These are phyloP conservation scores for Fraxinus baroniana DNA, from an alignment of 305 asterid genomes.

Conservation along the genomic window DNA sequence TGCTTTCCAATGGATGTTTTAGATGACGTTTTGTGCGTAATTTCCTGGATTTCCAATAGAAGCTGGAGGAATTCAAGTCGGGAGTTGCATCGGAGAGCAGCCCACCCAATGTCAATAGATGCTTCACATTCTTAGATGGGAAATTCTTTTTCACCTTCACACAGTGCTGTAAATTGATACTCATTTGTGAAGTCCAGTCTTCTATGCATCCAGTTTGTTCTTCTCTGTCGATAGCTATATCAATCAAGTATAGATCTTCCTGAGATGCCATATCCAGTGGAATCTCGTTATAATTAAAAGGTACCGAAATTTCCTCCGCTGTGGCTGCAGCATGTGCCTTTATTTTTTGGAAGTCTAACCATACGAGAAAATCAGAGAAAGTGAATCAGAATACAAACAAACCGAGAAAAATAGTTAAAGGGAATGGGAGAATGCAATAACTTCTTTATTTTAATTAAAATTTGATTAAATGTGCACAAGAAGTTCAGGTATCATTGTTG, in stretches of 20 bases:
- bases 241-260: constrained; percentile 67
- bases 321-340: constrained; percentile 68
- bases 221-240: constrained; percentile 63
- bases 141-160: constrained; percentile 61
- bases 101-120: constrained; percentile 59
- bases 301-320: constrained; percentile 61
- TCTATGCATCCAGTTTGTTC: constrained; percentile 43
- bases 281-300: constrained; percentile 62
- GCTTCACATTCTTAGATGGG: constrained; percentile 50
- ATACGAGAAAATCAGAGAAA: constrained; percentile 20
- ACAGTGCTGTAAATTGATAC: constrained; percentile 66
- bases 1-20: constrained; percentile 29
- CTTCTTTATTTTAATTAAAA: neutral
- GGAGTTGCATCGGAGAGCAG: constrained; percentile 45
- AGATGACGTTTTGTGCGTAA: constrained; percentile 60
- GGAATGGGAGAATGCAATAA: neutral
- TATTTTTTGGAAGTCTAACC: constrained; percentile 76
- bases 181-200: constrained; percentile 79
- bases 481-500: neutral
- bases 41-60: constrained; percentile 78
- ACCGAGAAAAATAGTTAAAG: neutral
- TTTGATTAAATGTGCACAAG: neutral
- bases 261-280: constrained; percentile 53
- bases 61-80: constrained; percentile 32
- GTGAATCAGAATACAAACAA: constrained; percentile 26